These are phyloP conservation scores for Penicillium cosmopolitanum DNA, from an alignment of 495 filamentous ascomycete species.

Conservation along the genomic window DNA sequence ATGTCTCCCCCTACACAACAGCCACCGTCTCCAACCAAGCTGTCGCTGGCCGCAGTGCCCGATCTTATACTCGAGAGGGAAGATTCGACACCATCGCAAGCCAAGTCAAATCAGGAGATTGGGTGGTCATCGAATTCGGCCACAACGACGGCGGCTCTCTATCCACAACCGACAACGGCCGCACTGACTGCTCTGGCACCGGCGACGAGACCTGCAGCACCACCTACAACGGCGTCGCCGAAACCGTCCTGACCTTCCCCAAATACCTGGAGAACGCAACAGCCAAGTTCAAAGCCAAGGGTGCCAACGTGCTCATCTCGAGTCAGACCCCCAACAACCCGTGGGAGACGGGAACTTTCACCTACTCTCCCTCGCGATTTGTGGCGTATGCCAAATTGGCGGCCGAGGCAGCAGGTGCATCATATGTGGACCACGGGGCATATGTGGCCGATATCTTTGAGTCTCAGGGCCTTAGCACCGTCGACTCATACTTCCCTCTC, in stretches of 20 bases:
- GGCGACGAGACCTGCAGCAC: conserved; percentile 59
- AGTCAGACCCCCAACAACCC: conserved; percentile 66
- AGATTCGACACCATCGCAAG: conserved; percentile 59
- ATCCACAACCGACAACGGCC: conserved; percentile 58
- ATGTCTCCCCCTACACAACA: conserved; percentile 51
- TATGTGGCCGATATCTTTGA: conserved; percentile 58
- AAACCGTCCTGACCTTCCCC: conserved; percentile 61
- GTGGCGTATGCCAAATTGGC: conserved; percentile 60
- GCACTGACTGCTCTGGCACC: conserved; percentile 59
- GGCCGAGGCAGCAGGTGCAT: conserved; percentile 45
- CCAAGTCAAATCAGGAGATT: conserved; percentile 53
- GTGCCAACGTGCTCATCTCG: conserved; percentile 64
- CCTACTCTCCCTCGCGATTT: conserved; percentile 50
- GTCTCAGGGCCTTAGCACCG: conserved; percentile 46
- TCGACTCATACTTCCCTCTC: conserved; percentile 56
- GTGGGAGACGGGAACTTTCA: conserved; percentile 60
- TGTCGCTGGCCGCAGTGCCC: conserved; percentile 60
- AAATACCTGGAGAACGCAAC: conserved; percentile 61
- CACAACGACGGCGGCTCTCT: conserved; percentile 69
- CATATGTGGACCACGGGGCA: conserved; percentile 65
- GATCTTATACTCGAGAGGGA: conserved; percentile 62
- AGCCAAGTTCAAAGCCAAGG: conserved; percentile 55
- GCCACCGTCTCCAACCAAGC: conserved; percentile 59
- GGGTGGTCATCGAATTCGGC: conserved; percentile 65
- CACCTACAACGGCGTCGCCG: conserved; percentile 51